These are phyloP conservation scores for Funneliformis mosseae DNA, from an alignment of 192 early-diverging fungal genomes.

Conservation along the genomic window DNA sequence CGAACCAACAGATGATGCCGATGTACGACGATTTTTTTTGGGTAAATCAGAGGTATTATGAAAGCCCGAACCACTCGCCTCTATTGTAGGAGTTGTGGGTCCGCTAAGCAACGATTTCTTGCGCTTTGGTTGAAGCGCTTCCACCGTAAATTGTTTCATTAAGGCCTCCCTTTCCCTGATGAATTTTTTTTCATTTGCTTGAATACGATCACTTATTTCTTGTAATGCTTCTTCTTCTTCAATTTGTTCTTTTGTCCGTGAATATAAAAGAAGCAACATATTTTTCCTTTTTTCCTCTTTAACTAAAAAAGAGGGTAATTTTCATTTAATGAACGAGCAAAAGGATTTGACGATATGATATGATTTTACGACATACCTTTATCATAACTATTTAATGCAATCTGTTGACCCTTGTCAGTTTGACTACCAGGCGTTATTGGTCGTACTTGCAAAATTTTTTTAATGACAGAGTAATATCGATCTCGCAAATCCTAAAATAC, in stretches of 20 bases:
- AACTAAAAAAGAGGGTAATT: slow-evolving; percentile 49
- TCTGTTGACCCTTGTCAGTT: slow-evolving; percentile 41
- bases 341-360: neutral
- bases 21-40: slow-evolving; percentile 30
- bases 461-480: slow-evolving; percentile 75
- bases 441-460: slow-evolving; percentile 65
- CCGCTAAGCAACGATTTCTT: slow-evolving; percentile 17
- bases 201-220: slow-evolving; percentile 77
- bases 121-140: slow-evolving; percentile 35
- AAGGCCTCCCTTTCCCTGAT: slow-evolving; percentile 79
- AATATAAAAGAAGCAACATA: slow-evolving; percentile 71
- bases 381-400: slow-evolving; percentile 38
- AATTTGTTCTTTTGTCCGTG: slow-evolving; percentile 75
- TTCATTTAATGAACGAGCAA: slow-evolving; percentile 34
- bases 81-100: slow-evolving; percentile 15
- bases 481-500: slow-evolving; percentile 80
- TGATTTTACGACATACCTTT: slow-evolving; percentile 2
- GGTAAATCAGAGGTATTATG: neutral
- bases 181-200: slow-evolving; percentile 77
- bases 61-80: neutral
- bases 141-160: slow-evolving; percentile 59
- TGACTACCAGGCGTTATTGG: slow-evolving; percentile 35
- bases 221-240: slow-evolving; percentile 84
- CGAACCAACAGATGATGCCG: slow-evolving; percentile 27
- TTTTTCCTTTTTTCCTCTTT: slow-evolving; percentile 83